These are phyloP conservation scores for Aspergillus fumigatus DNA, from an alignment of 2,329 filamentous ascomycete species.

Conservation along the genomic window DNA sequence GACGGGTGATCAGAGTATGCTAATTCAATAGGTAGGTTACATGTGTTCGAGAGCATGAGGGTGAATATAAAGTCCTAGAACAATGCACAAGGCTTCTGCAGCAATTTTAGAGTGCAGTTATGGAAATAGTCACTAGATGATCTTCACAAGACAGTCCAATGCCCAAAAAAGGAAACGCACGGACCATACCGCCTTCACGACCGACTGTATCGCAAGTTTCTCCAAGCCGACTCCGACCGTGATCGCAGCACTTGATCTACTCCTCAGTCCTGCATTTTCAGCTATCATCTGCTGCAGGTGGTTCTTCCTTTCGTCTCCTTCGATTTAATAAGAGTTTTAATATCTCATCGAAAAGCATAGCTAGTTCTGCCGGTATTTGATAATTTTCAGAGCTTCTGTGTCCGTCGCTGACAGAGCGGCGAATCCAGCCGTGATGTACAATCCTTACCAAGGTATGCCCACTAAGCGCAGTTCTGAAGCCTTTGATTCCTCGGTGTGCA, in stretches of 20 bases:
- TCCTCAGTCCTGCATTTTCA: not conserved
- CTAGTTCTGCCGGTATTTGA: not conserved
- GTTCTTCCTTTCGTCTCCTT: not conserved
- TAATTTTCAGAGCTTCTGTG: not conserved
- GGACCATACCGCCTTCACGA: not conserved
- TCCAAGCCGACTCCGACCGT: not conserved
- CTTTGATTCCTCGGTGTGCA: not conserved
- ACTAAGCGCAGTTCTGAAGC: not conserved
- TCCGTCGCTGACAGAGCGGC: constrained; percentile 8
- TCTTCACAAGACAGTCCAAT: not conserved
- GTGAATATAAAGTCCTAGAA: no score
- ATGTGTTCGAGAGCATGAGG: no score
- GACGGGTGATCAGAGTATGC: no score
- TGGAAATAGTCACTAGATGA: no score
- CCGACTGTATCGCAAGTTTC: not conserved
- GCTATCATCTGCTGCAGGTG: not conserved
- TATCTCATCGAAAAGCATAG: not conserved
- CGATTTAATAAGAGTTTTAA: constrained; percentile 7
- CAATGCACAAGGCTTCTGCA: no score
- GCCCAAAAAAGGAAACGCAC: constrained; percentile 3
- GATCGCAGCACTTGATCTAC: not conserved
- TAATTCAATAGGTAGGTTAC: no score
- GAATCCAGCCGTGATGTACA: constrained; percentile 35
- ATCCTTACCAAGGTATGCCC: constrained; percentile 41
- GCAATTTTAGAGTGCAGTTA: no score